A percentile compares a stretch with the other conserved stretches of the same genome.
Evolutionary conservation across 257 asterid genomes (phyloP).

Genomic region (Eustoma russellianum): DNA sequence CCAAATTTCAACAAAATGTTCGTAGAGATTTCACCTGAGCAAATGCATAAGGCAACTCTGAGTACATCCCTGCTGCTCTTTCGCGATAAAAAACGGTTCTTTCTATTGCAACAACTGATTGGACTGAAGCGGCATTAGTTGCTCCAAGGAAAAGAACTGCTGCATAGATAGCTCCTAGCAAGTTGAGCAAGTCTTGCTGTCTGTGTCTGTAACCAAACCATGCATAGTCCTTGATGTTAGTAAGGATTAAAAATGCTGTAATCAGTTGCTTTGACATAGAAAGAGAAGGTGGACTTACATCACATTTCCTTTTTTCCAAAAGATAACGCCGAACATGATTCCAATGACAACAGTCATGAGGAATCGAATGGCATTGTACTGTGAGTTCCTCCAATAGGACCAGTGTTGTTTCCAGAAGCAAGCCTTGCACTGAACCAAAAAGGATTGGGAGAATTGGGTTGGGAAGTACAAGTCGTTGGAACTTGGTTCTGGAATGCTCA

Average conservation of each 20-base stretch:
- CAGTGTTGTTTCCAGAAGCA: constrained; percentile 60
- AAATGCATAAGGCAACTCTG: constrained; percentile 76
- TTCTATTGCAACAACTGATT: constrained; percentile 60
- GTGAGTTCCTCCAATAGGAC: constrained; percentile 68
- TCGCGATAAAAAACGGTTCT: constrained; percentile 84
- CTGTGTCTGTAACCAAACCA: constrained; percentile 25
- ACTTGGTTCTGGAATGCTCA: constrained; percentile 34
- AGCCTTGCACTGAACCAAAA: constrained; percentile 53
- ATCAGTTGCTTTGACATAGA: neutral
- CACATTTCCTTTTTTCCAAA: constrained; percentile 46
- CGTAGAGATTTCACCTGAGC: constrained; percentile 49
- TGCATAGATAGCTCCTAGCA: constrained; percentile 77
- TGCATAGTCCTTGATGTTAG: neutral
- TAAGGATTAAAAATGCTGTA: no score
- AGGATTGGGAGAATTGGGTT: constrained; percentile 46
- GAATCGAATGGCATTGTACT: constrained; percentile 55
- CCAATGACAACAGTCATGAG: constrained; percentile 41
- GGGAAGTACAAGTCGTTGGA: constrained; percentile 42
- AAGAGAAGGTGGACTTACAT: constrained; percentile 27
- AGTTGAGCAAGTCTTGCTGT: constrained; percentile 67
- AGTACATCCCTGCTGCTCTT: constrained; percentile 88
- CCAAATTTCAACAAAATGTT: no score
- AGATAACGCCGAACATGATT: constrained; percentile 55
- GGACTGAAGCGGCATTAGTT: constrained; percentile 66
- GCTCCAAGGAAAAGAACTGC: constrained; percentile 82